Evolutionary conservation across 192 early-diverging fungal species (phyloP).

Genomic region (Coemansia sp.): DNA sequence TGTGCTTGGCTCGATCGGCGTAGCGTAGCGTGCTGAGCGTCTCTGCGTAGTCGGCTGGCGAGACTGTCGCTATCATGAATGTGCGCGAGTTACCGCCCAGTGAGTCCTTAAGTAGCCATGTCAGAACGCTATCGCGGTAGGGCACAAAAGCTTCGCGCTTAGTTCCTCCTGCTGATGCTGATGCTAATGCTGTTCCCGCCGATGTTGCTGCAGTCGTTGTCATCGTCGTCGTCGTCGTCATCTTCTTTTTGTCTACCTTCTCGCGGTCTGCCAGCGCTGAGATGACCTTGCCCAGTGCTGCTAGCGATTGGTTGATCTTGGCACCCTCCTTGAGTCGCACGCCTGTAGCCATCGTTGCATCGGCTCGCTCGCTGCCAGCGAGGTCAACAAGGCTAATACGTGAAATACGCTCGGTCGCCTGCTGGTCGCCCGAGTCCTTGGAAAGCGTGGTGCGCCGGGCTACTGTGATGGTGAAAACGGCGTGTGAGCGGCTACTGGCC

Average conservation of each 20-base stretch:
- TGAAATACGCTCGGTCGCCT: slow-evolving; percentile 71
- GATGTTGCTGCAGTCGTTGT: too few relatives aligned
- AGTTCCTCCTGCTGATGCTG: too few relatives aligned
- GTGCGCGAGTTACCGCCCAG: slow-evolving; percentile 83
- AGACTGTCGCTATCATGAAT: slow-evolving; percentile 75
- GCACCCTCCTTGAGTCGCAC: slow-evolving; percentile 84
- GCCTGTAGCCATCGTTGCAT: slow-evolving; percentile 81
- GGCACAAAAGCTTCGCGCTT: slow-evolving; percentile 68
- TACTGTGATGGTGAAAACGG: slow-evolving; percentile 74
- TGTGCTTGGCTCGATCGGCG: slow-evolving; percentile 85
- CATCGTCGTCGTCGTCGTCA: neutral
- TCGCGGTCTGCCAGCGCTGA: slow-evolving; percentile 77
- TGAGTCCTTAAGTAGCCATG: slow-evolving; percentile 81
- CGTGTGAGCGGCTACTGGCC: slow-evolving; percentile 83
- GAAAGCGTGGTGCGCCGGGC: slow-evolving; percentile 70
- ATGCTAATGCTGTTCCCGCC: too few relatives aligned
- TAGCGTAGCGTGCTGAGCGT: slow-evolving; percentile 84
- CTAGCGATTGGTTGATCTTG: slow-evolving; percentile 92
- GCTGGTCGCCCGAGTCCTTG: slow-evolving; percentile 27
- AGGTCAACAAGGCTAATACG: slow-evolving; percentile 87
- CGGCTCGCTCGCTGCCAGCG: slow-evolving; percentile 90
- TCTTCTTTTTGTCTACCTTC: slow-evolving; percentile 35
- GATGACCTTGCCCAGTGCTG: slow-evolving; percentile 92
- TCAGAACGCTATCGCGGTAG: slow-evolving; percentile 87
- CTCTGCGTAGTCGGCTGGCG: slow-evolving; percentile 72